Evolutionary conservation across 2,329 filamentous ascomycete species (phyloP), one percentile per base, ranked within the genome.

Genomic region (Ophiostoma montium): DNA sequence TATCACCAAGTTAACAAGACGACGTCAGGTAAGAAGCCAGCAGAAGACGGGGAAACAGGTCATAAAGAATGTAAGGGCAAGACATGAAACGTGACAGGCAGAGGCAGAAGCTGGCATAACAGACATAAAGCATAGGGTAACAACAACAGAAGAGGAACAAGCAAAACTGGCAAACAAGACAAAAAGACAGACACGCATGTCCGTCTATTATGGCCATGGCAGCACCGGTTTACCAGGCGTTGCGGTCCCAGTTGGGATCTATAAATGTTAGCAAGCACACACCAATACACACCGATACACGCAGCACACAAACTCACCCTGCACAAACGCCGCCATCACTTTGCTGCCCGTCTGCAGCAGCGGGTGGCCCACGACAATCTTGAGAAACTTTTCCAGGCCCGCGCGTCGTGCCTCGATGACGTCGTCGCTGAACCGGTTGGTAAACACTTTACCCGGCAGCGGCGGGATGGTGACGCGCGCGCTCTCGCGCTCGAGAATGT

Each of bases 301-400:
- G 18, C 39, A 42, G 16, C 4, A 33, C 10, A 33, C 4, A 33
- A 15, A 39, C 46, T 18, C 41, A 94, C 89, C 92, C 70, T 98
- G 92, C 61, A 98, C 89, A 71, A 96, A 98, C 30, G 86, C 86
- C 12, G 89, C 90, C 59, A 98, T 68, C 51, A 98, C 92, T 69
- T 96, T 95, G 67, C 88, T 95, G 47, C 92, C 92, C 30, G 92
- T 98, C 76, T 98, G 92, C 67, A 98, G 68, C 60, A 98, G 72
- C 58, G 92, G 92, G 66, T 98, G 92, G 0, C 92, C 90, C 1
- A 95, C 92, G 11, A 98, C 92, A 62, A 96, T 96, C 76, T 92
- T 89, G 63, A 98, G 68, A 64, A 98, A 98, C 63, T 94, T 80
- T 70, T 98, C 89, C 57, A 98, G 70, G 1, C 92, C 92, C 58